These are phyloP conservation scores for Xylariales sp. DNA, from an alignment of 2,329 filamentous ascomycete genomes.

Conservation along the genomic window DNA sequence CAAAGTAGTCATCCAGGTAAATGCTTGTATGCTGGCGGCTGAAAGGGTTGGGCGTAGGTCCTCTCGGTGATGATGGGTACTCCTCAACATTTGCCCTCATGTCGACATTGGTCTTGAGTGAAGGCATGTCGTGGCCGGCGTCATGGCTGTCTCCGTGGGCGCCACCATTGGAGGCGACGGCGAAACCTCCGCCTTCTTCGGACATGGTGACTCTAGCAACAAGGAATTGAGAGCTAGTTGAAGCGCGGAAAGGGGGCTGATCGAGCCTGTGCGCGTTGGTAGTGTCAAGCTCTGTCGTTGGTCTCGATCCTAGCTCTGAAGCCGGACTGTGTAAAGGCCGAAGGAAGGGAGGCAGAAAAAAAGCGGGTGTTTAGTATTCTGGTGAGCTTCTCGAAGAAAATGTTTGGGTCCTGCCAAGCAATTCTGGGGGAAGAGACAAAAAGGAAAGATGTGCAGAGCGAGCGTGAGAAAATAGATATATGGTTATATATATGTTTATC, in stretches of 20 bases:
- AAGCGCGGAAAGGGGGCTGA: too few relatives aligned
- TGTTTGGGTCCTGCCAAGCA: neutral
- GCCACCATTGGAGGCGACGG: too few relatives aligned
- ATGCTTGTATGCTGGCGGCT: slow-evolving; percentile 26
- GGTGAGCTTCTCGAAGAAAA: neutral
- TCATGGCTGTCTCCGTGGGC: neutral
- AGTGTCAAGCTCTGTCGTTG: too few relatives aligned
- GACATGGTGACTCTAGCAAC: too few relatives aligned
- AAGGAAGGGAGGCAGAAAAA: neutral
- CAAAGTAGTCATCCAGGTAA: slow-evolving; percentile 42
- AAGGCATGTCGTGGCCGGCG: neutral
- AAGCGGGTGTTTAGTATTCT: neutral
- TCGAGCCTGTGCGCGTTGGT: too few relatives aligned
- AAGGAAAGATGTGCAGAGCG: neutral
- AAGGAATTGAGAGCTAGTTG: too few relatives aligned
- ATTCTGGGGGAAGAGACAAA: neutral
- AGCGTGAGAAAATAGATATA: too few relatives aligned
- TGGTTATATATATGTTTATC: too few relatives aligned
- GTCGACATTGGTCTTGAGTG: slow-evolving; percentile 1
- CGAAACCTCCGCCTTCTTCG: too few relatives aligned
- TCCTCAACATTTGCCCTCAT: slow-evolving; percentile 1
- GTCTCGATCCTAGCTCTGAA: too few relatives aligned
- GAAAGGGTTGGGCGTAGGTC: slow-evolving; percentile 24
- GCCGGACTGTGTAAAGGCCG: too few relatives aligned
- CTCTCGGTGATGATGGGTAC: slow-evolving; percentile 15